Evolutionary conservation across 2,329 filamentous ascomycete genomes (phyloP), one percentile per base, ranked within the genome.

Genomic region (Fusarium sp.): DNA sequence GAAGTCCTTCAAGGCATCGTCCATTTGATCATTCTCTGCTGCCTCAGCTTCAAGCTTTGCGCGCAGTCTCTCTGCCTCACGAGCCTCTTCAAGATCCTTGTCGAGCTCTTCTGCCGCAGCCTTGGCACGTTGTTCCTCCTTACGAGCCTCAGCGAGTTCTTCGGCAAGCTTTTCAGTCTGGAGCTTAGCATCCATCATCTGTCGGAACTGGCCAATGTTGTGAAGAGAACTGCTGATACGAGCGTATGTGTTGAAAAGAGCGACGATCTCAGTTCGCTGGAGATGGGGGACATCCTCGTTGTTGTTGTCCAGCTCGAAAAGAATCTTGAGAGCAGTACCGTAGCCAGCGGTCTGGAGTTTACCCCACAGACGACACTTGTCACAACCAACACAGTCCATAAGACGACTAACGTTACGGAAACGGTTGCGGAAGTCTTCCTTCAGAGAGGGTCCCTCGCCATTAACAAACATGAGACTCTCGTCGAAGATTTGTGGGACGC

Each of bases 351-450:
- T 97, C 82, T 99, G 96, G 40, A 99, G 83, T 82, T 99, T 99
- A 51, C 96, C 96, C 96, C 96, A 99, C 4, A 99, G 89, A 11
- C 96, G 90, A 82, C 96, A 99, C 83, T 99, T 99, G 83, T 99
- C 96, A 80, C 96, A 99, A 46, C 96, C 96, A 22, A 98, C 95
- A 74, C 96, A 99, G 80, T 99, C 96, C 96, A 99, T 99, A 70
- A 98, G 87, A 42, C 96, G 90, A 79, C 93, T 97, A 66, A 99
- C 93, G 78, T 99, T 99, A 78, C 96, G 90, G 86, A 99, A 99
- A 18, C 96, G 92, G 80, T 97, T 96, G 74, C 94, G 92, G 85
- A 99, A 99, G 77, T 99, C 96, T 78, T 98, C 95, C 80, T 98
- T 99, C 61, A 99, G 83, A 4, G 88, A 93, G 4, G 92, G 87